Conservation (phyloP, 495 filamentous ascomycete species). For the Lepidopterella palustris region DNA sequence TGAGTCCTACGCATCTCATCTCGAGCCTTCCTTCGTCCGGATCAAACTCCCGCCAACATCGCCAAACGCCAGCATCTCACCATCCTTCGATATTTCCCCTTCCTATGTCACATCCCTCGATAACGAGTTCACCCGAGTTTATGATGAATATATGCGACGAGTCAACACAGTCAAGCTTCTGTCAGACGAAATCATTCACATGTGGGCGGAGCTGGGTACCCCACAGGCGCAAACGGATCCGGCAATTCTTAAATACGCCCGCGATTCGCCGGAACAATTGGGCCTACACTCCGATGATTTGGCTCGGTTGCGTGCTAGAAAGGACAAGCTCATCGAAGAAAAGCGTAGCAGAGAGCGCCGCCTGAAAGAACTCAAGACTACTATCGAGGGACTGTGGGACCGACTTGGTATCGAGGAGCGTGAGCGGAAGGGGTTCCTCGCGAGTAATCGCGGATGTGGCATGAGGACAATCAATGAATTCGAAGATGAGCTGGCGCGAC, state of each 20-base stretch:
- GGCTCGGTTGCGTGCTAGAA: conserved; percentile 58
- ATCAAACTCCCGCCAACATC: conserved; percentile 75
- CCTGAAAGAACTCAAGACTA: conserved; percentile 64
- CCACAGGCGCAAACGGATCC: conserved; percentile 88
- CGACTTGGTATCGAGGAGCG: conserved; percentile 73
- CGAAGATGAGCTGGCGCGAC: conserved; percentile 74
- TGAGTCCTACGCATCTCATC: conserved; percentile 88
- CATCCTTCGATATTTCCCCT: conserved; percentile 80
- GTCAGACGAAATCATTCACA: conserved; percentile 77
- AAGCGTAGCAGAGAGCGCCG: conserved; percentile 79
- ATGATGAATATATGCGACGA: conserved; percentile 86
- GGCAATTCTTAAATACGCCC: conserved; percentile 78
- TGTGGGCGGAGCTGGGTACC: conserved; percentile 92
- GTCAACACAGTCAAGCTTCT: conserved; percentile 65
- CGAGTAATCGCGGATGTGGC: conserved; percentile 67
- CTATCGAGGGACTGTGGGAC: conserved; percentile 82
- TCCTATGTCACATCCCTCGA: conserved; percentile 83
- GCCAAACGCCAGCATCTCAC: conserved; percentile 64
- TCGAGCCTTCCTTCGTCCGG: conserved; percentile 77
- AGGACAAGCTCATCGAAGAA: conserved; percentile 86
- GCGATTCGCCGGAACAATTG: conserved; percentile 84
- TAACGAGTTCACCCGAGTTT: conserved; percentile 83
- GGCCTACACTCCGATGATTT: conserved; percentile 86
- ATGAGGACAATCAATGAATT: conserved; percentile 87
- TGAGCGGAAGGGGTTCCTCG: conserved; percentile 76